Evolutionary conservation across 768 basidiomycete species (phyloP), one percentile per base, ranked within the genome.

Genomic region (Sporobolomyces roseus): DNA sequence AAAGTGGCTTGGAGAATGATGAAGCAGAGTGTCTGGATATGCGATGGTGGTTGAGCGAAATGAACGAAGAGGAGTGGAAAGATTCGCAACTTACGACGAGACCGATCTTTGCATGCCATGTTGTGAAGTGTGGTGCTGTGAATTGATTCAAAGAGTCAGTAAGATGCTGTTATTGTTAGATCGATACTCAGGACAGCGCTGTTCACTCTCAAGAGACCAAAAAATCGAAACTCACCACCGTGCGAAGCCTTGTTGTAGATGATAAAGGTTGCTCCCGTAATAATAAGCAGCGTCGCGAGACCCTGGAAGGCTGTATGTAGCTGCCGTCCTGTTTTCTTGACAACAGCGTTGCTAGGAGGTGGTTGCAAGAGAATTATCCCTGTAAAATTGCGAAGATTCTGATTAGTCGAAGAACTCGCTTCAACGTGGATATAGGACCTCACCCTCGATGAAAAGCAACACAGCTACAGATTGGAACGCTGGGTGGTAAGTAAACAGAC

Each of bases 331-430:
- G 61, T 70, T 30, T 46, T 35, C 56, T 75, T 75, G 51, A 54
- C 61, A 8, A 45, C 43, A 0, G 45, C 4, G 27, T 48, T 49
- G 27, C 45, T 9, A 2, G 69, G 72, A 16, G 51, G 52, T 1
- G 74, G 74, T 46, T 75, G 74, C 5, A 75, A 69, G 25, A 72
- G 70, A 19, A 75, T 53, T 14, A 75, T 66, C 36, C 68, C 66
- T 66, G 55, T 10, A 23, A 12, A 14, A 29, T 29, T 30, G 6
- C 25, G 25, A 49, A 3, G 48, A 43, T 23, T 16, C 29, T 4
- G 48, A 8, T 5, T 27, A 16, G 27, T 48, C 0, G 64, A 32
- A 29, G 12, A 19, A 1, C n/a, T n/a, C n/a, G n/a, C n/a, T n/a
- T n/a, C n/a, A n/a, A n/a, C 30, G 25, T 17, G 51, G 4, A 32